Base-by-base conservation (phyloP, 345 rosid species). In the Turritis glabra region DNA sequence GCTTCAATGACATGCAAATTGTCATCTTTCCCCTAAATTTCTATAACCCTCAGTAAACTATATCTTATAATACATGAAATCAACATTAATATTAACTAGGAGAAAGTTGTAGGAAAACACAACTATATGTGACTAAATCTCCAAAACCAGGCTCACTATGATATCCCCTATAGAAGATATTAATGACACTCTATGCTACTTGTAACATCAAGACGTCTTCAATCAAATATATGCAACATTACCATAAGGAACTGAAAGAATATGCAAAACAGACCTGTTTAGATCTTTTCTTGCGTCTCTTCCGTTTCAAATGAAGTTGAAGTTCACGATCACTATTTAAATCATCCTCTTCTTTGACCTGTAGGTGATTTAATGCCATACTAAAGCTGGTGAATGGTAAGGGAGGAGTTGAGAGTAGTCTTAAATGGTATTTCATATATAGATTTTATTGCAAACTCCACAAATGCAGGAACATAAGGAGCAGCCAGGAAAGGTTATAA, bases 271-370 rank as follows among this genome's bases (percentile, higher is more conserved):
- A 47, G 29, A 89, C 99, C 97, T 89, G 88, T 74, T 85, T 85
- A 54, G 80, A 72, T 84, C 77, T 89, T 75, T 70, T 89, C 51
- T 29, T 82, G 25, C 69, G 76, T 75, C 99, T 80, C 82, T 82
- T 87, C 71, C 72, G 84, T 81, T 90, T 96, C 86, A 96, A 80
- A 74, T 44, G 91, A 84, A 73, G 80, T 59, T 92, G 98, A 84
- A 90, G 93, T 79, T 90, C 89, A 63, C 80, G 79, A 79, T 88
- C 98, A 32, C 82, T 74, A 72, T 80, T 87, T 78, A 84, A 87
- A 80, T 96, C 99, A 75, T 96, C 99, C 80, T 90, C 99, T 85
- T 96, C 99, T 71, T 90, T 92, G 61, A 96, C 96, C 99, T 96
- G 87, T 77, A 64, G 56, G 68, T 66, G 7, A 75, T 57, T 70